These are phyloP conservation scores for Scedosporium dehoogii DNA, from an alignment of 2,329 filamentous ascomycete genomes.

Conservation along the genomic window DNA sequence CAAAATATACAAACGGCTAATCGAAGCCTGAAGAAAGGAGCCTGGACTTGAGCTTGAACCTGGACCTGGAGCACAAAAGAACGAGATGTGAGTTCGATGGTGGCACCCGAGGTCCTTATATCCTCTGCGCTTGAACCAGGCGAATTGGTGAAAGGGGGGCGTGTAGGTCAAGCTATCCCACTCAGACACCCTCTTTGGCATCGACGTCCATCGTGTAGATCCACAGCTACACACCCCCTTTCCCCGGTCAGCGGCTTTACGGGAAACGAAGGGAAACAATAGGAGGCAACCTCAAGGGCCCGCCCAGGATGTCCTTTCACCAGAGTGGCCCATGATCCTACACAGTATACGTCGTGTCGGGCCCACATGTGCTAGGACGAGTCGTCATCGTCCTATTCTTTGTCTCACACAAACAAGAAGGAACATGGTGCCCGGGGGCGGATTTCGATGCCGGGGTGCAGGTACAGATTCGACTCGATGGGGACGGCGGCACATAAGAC, in stretches of 20 bases:
- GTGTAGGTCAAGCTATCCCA: neutral
- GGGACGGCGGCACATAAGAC: conserved; percentile 5
- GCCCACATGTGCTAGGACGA: too few species aligned
- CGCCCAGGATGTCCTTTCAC: too few species aligned
- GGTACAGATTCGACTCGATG: conserved; percentile 1
- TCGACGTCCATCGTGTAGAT: too few species aligned
- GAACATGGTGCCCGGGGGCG: too few species aligned
- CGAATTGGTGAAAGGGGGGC: neutral
- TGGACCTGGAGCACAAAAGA: neutral
- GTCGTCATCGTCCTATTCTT: too few species aligned
- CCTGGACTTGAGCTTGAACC: neutral
- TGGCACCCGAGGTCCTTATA: conserved; percentile 3
- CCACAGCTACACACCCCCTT: neutral
- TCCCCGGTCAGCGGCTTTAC: neutral
- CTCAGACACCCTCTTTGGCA: too few species aligned
- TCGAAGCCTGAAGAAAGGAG: neutral
- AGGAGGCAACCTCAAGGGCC: too few species aligned
- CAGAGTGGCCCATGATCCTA: too few species aligned
- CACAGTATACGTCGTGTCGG: too few species aligned
- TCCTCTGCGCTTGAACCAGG: neutral
- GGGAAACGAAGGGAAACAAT: too few species aligned
- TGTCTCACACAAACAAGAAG: too few species aligned
- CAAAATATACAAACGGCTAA: neutral
- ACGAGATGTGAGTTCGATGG: neutral
- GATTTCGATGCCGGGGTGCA: neutral